Conservation (phyloP, 2,329 filamentous ascomycete genomes). For the Orbilia javanica region DNA sequence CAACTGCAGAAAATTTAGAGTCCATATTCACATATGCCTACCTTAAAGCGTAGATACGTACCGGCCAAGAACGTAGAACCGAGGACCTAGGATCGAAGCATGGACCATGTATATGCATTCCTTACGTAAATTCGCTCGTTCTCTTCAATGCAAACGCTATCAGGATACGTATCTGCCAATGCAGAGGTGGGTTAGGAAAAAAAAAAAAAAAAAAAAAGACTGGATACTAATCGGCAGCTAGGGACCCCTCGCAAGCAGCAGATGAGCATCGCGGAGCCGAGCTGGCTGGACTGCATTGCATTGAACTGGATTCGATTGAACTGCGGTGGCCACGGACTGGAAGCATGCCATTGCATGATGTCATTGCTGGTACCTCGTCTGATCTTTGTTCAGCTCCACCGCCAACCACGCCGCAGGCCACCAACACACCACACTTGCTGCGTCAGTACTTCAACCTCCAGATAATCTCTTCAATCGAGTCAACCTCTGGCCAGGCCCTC, state of each 20-base stretch:
- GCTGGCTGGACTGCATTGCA: neutral
- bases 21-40: too few species aligned
- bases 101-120: neutral
- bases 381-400: slow-evolving; percentile 10
- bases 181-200: too few species aligned
- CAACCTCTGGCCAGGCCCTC: neutral
- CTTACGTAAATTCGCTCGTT: neutral
- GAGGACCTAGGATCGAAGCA: neutral
- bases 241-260: neutral
- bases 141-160: too few species aligned
- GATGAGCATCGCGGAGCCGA: neutral
- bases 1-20: too few species aligned
- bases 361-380: slow-evolving; percentile 25
- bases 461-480: too few species aligned
- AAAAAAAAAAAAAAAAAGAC: slow-evolving; percentile 1
- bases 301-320: neutral
- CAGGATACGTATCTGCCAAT: too few species aligned
- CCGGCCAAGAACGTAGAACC: too few species aligned
- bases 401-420: slow-evolving; percentile 23
- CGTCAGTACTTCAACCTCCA: slow-evolving; percentile 3
- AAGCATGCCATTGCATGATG: too few species aligned
- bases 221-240: neutral
- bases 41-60: too few species aligned
- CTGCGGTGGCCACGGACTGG: neutral
- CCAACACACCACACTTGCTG: slow-evolving; percentile 54